These are phyloP conservation scores for Hypoxylon sp. DNA, from an alignment of 2,329 filamentous ascomycete genomes.

Conservation along the genomic window DNA sequence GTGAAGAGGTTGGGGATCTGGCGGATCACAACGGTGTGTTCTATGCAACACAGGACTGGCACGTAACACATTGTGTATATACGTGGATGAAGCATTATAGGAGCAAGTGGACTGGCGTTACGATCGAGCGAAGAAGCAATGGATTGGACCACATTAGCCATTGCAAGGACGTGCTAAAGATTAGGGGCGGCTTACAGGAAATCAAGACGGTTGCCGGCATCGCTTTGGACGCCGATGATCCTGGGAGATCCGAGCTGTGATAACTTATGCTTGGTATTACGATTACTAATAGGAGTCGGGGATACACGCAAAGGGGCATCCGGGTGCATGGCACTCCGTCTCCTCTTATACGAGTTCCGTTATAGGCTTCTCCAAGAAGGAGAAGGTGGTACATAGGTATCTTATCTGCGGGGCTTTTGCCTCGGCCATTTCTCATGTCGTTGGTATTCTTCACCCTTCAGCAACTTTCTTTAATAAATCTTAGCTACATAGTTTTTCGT, in stretches of 20 bases:
- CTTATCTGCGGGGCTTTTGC: slow-evolving; percentile 12
- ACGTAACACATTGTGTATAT: not conserved
- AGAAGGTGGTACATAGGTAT: not conserved
- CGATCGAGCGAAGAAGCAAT: not conserved
- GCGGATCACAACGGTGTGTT: not conserved
- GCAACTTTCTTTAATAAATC: not conserved
- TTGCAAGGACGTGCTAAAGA: not conserved
- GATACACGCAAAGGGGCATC: not conserved
- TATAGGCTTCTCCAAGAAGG: not conserved
- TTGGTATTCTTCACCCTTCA: not conserved
- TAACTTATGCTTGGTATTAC: not conserved
- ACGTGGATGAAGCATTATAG: not conserved
- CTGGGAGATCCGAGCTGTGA: not conserved
- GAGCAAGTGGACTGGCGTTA: not conserved
- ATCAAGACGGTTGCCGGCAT: slow-evolving; percentile 3
- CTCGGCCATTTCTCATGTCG: not conserved
- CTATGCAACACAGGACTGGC: not conserved
- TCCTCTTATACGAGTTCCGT: not conserved
- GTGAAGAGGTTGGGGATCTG: not conserved
- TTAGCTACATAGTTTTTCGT: not conserved
- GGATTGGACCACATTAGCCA: not conserved
- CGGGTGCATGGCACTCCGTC: not conserved
- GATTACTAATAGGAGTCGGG: not conserved
- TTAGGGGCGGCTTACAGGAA: not conserved
- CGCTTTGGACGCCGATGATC: not conserved